Evolutionary conservation across 495 filamentous ascomycete species (phyloP), one percentile per base, ranked within the genome.

Genomic region (Beverwykella pulmonaria): DNA sequence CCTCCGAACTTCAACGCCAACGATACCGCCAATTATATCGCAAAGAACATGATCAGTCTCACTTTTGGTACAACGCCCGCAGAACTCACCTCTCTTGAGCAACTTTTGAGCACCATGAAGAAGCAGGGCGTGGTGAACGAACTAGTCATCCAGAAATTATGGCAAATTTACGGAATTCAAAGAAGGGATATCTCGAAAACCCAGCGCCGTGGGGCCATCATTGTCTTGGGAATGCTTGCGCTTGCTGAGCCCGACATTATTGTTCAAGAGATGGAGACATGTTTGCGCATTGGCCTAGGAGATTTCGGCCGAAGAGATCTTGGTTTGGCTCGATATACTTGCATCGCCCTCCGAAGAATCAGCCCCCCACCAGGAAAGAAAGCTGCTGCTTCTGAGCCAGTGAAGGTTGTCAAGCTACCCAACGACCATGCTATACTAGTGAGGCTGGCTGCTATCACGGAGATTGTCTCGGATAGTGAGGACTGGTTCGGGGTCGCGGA

Each of bases 401-500:
- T 82, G 61, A 86, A 86, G 65, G 88, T 90, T 65, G 84, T 89
- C 6, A 92, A 93, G 63, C 82, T 99, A 32, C 83, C 89, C 15
- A 98, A 96, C 69, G 93, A 97, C 63, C 95, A 98, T 75, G 90
- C 94, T 1, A 86, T 97, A 19, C 74, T 98, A 39, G 79, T 82
- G 1, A 87, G 87, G 68, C 84, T 99, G 9, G 90, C 91, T n/a
- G 85, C 86, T 1, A 89, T 97, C 73, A 85, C 88, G 30, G 92
- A 97, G 63, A 83, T 96, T 10, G 82, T 87, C 17, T 91, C 91
- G 0, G 88, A 96, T 47, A 93, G 88, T 75, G 93, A 95, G 74
- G 94, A 99, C 74, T 99, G 94, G 94, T 86, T 83, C 70, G 93
- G 95, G 8, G 89, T 97, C n/a, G 93, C 95, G 17, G 94, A 99